Evolutionary conservation across 2,329 filamentous ascomycete genomes (phyloP).

Genomic region (Coleophoma crateriformis): DNA sequence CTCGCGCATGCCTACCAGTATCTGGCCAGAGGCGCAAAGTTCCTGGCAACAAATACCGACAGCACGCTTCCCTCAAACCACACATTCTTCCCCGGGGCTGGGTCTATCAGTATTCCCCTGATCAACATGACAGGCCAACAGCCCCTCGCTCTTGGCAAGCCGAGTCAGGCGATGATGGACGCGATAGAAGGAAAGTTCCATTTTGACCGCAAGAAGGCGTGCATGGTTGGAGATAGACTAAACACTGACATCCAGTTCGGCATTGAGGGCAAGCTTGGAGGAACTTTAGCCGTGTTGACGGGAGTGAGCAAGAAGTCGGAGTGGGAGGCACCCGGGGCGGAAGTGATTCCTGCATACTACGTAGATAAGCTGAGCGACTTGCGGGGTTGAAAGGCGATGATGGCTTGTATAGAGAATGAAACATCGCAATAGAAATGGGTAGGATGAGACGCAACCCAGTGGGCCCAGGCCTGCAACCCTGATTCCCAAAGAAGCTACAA

Average conservation of each 20-base stretch:
- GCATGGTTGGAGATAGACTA: constrained; percentile 92
- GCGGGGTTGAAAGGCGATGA: constrained; percentile 25
- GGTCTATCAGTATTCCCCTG: constrained; percentile 73
- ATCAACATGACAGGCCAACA: constrained; percentile 64
- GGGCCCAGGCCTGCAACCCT: too few relatives aligned
- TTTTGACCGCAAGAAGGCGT: constrained; percentile 76
- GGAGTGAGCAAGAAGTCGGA: constrained; percentile 85
- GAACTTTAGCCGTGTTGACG: constrained; percentile 85
- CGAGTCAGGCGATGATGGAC: constrained; percentile 99
- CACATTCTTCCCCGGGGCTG: constrained; percentile 86
- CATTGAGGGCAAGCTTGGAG: constrained; percentile 82
- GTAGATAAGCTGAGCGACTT: constrained; percentile 82
- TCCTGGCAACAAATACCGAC: constrained; percentile 91
- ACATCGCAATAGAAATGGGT: too few relatives aligned
- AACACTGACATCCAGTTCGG: constrained; percentile 97
- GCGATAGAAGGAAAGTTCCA: constrained; percentile 94
- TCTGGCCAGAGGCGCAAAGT: constrained; percentile 72
- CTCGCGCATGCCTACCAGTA: constrained; percentile 81
- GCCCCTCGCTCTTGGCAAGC: constrained; percentile 83
- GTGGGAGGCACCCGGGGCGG: constrained; percentile 63
- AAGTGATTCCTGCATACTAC: constrained; percentile 74
- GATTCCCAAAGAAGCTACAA: too few relatives aligned
- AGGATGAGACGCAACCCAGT: too few relatives aligned
- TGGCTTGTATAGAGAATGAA: background rate
- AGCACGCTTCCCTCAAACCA: constrained; percentile 80